Evolutionary conservation across 2,329 filamentous ascomycete genomes (phyloP), one percentile per base, ranked within the genome.

Genomic region (Monilinia laxa): DNA sequence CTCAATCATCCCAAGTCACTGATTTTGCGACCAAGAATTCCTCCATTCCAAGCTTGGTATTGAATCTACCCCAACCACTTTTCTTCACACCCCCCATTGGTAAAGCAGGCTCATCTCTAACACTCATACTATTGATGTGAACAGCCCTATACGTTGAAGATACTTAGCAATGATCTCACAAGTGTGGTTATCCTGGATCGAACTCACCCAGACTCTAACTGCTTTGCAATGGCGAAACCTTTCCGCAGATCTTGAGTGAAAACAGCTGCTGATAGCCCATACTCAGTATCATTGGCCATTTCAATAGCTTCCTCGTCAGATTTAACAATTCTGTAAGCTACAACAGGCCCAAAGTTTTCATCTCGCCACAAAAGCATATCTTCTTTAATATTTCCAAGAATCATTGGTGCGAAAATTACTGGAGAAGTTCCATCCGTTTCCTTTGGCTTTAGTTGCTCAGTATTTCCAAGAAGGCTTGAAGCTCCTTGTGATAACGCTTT

Each of bases 361-460:
- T 81, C 87, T 72, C 84, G 79, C 77, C 89, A 94, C n/a, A 95
- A 78, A 62, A 91, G 87, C 90, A 94, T 94, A 0, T 84, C 82
- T 69, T 84, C 81, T 47, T 79, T 87, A 14, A 75, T 93, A 70
- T 90, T 90, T 10, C 90, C 87, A 68, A 97, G 85, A 49, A 97
- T 90, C 0, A 94, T 97, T 2, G 91, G 91, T 75, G 91, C 84
- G 80, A 89, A 96, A 80, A 94, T 97, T 80, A 54, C 51, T 6
- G 62, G 94, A 94, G 55, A 82, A 77, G 3, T 93, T 93, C 2
- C 18, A n/a, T 65, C 23, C 2, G 5, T 23, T n/a, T 56, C 62
- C 18, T 23, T 58, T 56, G 20, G 18, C 4, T 38, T 38, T 2
- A 56, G 9, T 10, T 56, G 23, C 16, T 64, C 62, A 16, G 11